These are phyloP conservation scores for Rhytidhysteron rufulum DNA, from an alignment of 2,329 filamentous ascomycete species.

Conservation along the genomic window DNA sequence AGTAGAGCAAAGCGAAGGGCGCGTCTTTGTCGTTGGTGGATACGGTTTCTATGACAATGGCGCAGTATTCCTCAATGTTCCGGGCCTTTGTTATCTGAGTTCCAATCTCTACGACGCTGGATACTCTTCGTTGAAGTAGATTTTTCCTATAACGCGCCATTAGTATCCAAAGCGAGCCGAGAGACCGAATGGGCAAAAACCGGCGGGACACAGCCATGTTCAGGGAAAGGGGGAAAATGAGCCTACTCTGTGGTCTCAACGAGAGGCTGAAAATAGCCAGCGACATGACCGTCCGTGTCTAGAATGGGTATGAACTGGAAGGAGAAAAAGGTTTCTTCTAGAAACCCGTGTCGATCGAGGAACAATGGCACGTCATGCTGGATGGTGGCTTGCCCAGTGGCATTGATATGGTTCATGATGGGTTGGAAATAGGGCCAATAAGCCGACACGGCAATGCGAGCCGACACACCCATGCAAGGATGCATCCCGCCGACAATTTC, in stretches of 20 bases:
- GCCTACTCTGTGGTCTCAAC: slow-evolving; percentile 10
- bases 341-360: slow-evolving; percentile 35
- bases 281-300: slow-evolving; percentile 5
- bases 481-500: slow-evolving; percentile 25
- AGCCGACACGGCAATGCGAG: slow-evolving; percentile 66
- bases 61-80: slow-evolving; percentile 68
- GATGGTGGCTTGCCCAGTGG: slow-evolving; percentile 16
- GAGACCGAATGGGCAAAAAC: slow-evolving; percentile 38
- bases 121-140: background rate
- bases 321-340: slow-evolving; percentile 9
- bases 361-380: slow-evolving; percentile 69
- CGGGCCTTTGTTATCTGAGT: slow-evolving; percentile 66
- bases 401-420: slow-evolving; percentile 18
- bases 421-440: slow-evolving; percentile 46
- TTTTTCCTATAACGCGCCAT: background rate
- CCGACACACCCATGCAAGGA: slow-evolving; percentile 58
- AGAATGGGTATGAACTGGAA: slow-evolving; percentile 8
- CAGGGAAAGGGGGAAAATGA: slow-evolving; percentile 6
- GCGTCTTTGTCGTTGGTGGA: slow-evolving; percentile 68
- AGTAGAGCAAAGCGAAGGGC: slow-evolving; percentile 70
- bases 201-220: slow-evolving; percentile 2
- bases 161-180: slow-evolving; percentile 59
- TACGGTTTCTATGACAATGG: slow-evolving; percentile 61
- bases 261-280: slow-evolving; percentile 5
- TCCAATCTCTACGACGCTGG: slow-evolving; percentile 57